phyloP scores from a whole-genome alignment of 257 asterid genomes.

The Solanum pimpinellifolium region DNA sequence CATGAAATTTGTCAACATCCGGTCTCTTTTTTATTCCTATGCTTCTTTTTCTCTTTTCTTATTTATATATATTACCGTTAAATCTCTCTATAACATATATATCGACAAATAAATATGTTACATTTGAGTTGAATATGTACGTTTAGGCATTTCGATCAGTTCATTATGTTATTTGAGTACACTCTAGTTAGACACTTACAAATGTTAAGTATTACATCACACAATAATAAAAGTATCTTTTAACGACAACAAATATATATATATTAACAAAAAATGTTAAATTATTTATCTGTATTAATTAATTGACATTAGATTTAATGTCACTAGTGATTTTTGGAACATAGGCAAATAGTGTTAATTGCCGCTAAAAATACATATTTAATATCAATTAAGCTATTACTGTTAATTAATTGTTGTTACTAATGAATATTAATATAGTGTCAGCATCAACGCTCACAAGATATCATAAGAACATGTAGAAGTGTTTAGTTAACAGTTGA shows the following conservation, averaged over 20 bases:
- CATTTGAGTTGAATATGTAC: accelerated
- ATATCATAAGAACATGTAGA: not conserved
- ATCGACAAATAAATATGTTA: not conserved
- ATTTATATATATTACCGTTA: not conserved
- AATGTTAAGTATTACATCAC: not conserved
- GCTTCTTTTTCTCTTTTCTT: slow-evolving; percentile 26
- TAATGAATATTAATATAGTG: too few species aligned
- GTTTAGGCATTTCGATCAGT: accelerated
- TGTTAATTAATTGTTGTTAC: not conserved
- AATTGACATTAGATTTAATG: too few species aligned
- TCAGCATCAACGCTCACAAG: not conserved
- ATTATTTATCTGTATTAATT: accelerated
- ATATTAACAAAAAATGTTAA: too few species aligned
- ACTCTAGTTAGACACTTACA: not conserved
- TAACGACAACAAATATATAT: too few species aligned
- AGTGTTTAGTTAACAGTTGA: not conserved
- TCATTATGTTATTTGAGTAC: not conserved
- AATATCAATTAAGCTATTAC: too few species aligned
- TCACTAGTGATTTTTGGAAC: not conserved
- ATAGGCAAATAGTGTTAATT: too few species aligned
- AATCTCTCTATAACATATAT: not conserved
- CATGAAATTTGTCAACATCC: slow-evolving; percentile 93
- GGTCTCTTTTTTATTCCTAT: slow-evolving; percentile 52
- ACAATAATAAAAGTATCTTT: not conserved
- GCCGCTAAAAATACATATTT: not conserved